phyloP scores from a whole-genome alignment of 768 basidiomycete species.

The Tricholomella constricta region DNA sequence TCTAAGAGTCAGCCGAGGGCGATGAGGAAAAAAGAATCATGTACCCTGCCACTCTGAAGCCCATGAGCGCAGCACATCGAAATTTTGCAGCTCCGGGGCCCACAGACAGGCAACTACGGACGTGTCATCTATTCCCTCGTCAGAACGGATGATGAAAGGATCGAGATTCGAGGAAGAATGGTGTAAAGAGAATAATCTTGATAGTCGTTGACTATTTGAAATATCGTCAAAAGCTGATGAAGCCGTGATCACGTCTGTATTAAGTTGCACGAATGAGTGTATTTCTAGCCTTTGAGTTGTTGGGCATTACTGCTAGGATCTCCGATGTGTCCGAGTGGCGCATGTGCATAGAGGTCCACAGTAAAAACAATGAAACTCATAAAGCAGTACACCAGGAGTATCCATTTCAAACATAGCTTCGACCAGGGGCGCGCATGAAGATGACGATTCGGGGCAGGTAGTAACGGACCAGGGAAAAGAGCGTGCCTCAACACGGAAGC shows the following conservation, averaged over 20 bases:
- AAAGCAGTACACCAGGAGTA: slow-evolving; percentile 40
- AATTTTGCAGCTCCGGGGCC: slow-evolving; percentile 35
- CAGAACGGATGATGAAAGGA: slow-evolving; percentile 34
- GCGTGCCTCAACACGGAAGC: slow-evolving; percentile 10
- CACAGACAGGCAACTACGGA: slow-evolving; percentile 53
- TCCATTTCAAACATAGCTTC: slow-evolving; percentile 32
- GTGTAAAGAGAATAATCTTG: slow-evolving; percentile 35
- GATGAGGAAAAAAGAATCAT: not conserved
- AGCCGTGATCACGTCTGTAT: slow-evolving; percentile 2
- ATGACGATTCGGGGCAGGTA: slow-evolving; percentile 17
- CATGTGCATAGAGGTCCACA: slow-evolving; percentile 27
- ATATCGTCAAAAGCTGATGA: slow-evolving; percentile 27
- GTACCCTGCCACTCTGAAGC: slow-evolving; percentile 46
- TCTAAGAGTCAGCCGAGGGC: not conserved
- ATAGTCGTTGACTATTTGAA: slow-evolving; percentile 34
- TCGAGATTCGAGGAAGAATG: slow-evolving; percentile 30
- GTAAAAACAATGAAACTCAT: slow-evolving; percentile 42
- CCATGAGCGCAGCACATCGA: slow-evolving; percentile 39
- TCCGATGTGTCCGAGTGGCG: not conserved
- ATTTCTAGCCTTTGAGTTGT: slow-evolving; percentile 2
- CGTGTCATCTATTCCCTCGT: slow-evolving; percentile 9
- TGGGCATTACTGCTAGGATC: not conserved
- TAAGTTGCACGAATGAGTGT: not conserved
- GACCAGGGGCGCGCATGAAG: slow-evolving; percentile 28
- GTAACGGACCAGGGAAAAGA: slow-evolving; percentile 14